phyloP scores from a whole-genome alignment of 805 yeast genomes.

The Candida pseudofarinosa region DNA sequence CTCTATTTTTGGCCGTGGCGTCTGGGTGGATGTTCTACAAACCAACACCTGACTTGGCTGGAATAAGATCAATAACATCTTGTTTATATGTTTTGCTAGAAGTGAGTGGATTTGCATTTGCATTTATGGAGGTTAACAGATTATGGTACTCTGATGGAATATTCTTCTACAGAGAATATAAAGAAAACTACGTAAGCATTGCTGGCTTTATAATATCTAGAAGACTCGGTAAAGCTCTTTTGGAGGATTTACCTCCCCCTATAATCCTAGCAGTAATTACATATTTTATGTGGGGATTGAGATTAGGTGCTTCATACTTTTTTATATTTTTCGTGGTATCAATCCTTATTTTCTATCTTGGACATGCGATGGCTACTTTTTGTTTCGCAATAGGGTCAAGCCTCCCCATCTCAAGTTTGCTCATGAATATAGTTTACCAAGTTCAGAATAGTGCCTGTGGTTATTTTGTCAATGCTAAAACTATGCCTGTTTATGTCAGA shows the following conservation, averaged over 20 bases:
- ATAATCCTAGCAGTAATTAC: constrained; percentile 56
- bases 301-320: constrained; percentile 44
- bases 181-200: constrained; percentile 64
- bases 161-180: constrained; percentile 52
- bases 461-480: constrained; percentile 65
- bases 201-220: constrained; percentile 65
- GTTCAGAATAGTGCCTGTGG: constrained; percentile 79
- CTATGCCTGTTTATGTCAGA: constrained; percentile 79
- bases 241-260: constrained; percentile 68
- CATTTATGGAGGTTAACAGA: constrained; percentile 36
- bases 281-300: constrained; percentile 75
- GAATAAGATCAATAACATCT: constrained; percentile 55
- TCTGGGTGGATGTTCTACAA: constrained; percentile 75
- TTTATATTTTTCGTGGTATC: constrained; percentile 59
- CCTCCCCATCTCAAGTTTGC: constrained; percentile 56
- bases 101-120: constrained; percentile 36
- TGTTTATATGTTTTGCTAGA: constrained; percentile 34
- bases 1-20: constrained; percentile 51
- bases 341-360: constrained; percentile 52
- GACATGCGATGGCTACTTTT: constrained; percentile 52
- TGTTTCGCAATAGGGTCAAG: constrained; percentile 57
- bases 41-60: constrained; percentile 57
- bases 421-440: constrained; percentile 63
- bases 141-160: constrained; percentile 37
- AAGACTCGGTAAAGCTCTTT: constrained; percentile 56